Evolutionary conservation across 2,329 filamentous ascomycete genomes (phyloP).

Genomic region (Alternaria arborescens): DNA sequence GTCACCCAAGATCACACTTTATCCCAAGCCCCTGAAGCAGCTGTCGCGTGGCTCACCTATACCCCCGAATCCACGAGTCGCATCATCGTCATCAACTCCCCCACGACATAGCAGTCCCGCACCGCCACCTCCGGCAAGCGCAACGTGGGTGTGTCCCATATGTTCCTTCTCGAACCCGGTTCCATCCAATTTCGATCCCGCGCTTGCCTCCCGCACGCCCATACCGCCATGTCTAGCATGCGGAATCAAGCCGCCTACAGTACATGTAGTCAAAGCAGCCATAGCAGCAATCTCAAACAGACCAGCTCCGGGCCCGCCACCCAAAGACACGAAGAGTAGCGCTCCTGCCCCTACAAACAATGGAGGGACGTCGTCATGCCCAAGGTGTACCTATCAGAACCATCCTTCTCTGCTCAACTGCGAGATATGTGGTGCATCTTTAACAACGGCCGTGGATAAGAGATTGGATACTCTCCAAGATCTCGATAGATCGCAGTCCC

Average conservation of each 20-base stretch:
- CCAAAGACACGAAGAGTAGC: slow-evolving; percentile 52
- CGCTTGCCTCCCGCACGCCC: slow-evolving; percentile 78
- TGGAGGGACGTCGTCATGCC: slow-evolving; percentile 63
- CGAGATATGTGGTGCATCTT: slow-evolving; percentile 86
- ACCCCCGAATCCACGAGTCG: slow-evolving; percentile 50
- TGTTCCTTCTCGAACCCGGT: slow-evolving; percentile 95
- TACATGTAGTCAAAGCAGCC: slow-evolving; percentile 84
- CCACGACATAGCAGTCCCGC: slow-evolving; percentile 51
- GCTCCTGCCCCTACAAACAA: slow-evolving; percentile 16
- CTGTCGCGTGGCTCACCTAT: slow-evolving; percentile 62
- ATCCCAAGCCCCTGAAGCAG: slow-evolving; percentile 80
- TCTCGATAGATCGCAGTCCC: slow-evolving; percentile 72
- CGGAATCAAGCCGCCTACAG: slow-evolving; percentile 88
- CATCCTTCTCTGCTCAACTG: slow-evolving; percentile 86
- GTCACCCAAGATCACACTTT: slow-evolving; percentile 88
- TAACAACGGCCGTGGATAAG: slow-evolving; percentile 63
- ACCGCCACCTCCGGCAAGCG: slow-evolving; percentile 63
- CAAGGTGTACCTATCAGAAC: slow-evolving; percentile 92
- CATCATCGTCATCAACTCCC: slow-evolving; percentile 40
- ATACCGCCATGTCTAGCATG: slow-evolving; percentile 90
- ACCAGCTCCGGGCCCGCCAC: slow-evolving; percentile 39
- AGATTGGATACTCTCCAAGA: slow-evolving; percentile 53
- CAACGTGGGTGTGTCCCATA: slow-evolving; percentile 95
- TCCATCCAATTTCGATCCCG: slow-evolving; percentile 90
- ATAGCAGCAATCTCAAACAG: slow-evolving; percentile 77